Evolutionary conservation across 179 eudicot genomes (phyloP).

Genomic region (Vitellaria paradoxa): DNA sequence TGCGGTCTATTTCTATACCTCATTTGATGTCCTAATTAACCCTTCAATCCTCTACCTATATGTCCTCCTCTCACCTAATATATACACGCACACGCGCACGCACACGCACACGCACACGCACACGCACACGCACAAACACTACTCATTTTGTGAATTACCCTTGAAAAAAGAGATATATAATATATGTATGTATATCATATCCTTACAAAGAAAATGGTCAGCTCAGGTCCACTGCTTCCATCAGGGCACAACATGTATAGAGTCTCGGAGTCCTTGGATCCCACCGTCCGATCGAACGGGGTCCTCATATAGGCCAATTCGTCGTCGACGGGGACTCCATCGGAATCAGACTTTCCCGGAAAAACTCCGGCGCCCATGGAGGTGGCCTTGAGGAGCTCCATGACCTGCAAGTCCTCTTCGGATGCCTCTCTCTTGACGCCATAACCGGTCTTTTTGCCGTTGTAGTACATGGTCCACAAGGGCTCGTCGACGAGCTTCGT

Average conservation of each 20-base stretch:
- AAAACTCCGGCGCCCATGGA: conserved; percentile 85
- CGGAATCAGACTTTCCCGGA: conserved; percentile 44
- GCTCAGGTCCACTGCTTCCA: conserved; percentile 72
- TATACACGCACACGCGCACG: too few species aligned
- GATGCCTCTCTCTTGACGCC: conserved; percentile 69
- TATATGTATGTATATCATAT: conserved; percentile 28
- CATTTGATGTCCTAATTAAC: too few species aligned
- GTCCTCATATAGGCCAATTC: conserved; percentile 80
- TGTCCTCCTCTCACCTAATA: too few species aligned
- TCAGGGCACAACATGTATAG: conserved; percentile 91
- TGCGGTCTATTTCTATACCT: too few species aligned
- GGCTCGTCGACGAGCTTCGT: conserved; percentile 57
- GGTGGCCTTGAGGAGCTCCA: conserved; percentile 54
- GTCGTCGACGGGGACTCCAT: conserved; percentile 52
- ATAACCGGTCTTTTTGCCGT: conserved; percentile 73
- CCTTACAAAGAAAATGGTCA: conserved; percentile 82
- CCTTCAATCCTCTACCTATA: too few species aligned
- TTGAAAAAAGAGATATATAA: too few species aligned
- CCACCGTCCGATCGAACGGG: conserved; percentile 70
- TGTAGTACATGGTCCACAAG: conserved; percentile 77
- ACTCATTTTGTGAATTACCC: too few species aligned
- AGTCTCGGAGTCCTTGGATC: conserved; percentile 79
- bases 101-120: too few species aligned
- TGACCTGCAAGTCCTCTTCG: conserved; percentile 67
- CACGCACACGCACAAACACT: too few species aligned